These are phyloP conservation scores for Purpureocillium takamizusanense DNA, from an alignment of 2,329 filamentous ascomycete species.

Conservation along the genomic window DNA sequence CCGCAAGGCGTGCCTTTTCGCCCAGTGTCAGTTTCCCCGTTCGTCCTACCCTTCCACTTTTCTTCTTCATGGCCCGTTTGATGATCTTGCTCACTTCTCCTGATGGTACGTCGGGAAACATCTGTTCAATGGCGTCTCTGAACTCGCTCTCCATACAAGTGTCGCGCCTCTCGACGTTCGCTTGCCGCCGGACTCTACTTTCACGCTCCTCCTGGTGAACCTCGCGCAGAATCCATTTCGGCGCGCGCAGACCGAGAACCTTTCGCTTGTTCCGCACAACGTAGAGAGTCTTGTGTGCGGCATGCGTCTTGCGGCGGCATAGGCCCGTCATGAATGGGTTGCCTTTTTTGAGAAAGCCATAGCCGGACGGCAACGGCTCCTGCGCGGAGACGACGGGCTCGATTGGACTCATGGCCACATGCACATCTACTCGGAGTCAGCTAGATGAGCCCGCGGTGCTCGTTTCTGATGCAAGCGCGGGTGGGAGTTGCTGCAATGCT, in stretches of 20 bases:
- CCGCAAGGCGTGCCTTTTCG: slow-evolving; percentile 33
- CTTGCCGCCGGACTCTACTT: slow-evolving; percentile 21
- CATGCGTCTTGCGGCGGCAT: slow-evolving; percentile 28
- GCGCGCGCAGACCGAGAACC: slow-evolving; percentile 29
- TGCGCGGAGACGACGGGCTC: slow-evolving; percentile 14
- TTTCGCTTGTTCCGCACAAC: slow-evolving; percentile 19
- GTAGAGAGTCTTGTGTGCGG: slow-evolving; percentile 22
- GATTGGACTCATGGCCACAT: background rate
- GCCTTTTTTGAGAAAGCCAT: slow-evolving; percentile 31
- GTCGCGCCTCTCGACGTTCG: slow-evolving; percentile 24
- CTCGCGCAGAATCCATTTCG: slow-evolving; percentile 17
- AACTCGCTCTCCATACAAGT: slow-evolving; percentile 21
- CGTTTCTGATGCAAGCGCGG: too few relatives aligned
- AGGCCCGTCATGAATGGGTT: slow-evolving; percentile 31
- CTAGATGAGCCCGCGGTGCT: too few relatives aligned
- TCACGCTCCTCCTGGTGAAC: slow-evolving; percentile 19
- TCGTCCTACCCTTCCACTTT: slow-evolving; percentile 37
- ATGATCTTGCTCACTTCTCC: slow-evolving; percentile 23
- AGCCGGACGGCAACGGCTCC: slow-evolving; percentile 26
- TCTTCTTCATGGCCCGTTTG: slow-evolving; percentile 32
- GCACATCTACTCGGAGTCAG: too few relatives aligned
- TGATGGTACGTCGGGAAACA: slow-evolving; percentile 32
- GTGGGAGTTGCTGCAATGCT: too few relatives aligned
- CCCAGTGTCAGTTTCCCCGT: slow-evolving; percentile 25
- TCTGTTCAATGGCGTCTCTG: slow-evolving; percentile 19